Evolutionary conservation across 805 yeast genomes (phyloP).

Genomic region (Yarrowia bubula): DNA sequence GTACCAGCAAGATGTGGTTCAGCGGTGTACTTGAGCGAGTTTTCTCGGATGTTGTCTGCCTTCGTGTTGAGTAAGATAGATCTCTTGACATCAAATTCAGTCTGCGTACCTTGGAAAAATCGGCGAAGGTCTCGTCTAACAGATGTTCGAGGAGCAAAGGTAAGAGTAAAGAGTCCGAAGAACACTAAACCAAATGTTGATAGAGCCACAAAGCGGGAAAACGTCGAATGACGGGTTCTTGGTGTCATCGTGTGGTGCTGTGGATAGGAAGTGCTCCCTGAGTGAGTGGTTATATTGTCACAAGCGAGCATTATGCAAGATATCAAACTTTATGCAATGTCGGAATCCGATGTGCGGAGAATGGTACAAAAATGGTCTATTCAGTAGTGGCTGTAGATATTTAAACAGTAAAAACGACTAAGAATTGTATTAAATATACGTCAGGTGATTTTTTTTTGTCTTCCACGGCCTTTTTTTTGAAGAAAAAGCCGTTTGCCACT

Average conservation of each 20-base stretch:
- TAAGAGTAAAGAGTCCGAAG: constrained; percentile 56
- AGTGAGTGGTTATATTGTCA: not conserved
- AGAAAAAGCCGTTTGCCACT: not conserved
- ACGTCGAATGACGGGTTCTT: constrained; percentile 12
- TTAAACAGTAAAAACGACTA: too few species aligned
- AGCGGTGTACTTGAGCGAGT: constrained; percentile 53
- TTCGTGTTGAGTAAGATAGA: constrained; percentile 48
- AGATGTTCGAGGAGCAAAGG: constrained; percentile 82
- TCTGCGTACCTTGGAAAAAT: constrained; percentile 50
- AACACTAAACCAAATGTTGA: constrained; percentile 48
- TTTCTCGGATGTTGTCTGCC: constrained; percentile 44
- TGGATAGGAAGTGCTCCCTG: not conserved
- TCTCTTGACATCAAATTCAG: constrained; percentile 57
- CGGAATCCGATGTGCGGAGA: constrained; percentile 3
- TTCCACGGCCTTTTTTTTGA: too few species aligned
- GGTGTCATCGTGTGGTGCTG: not conserved
- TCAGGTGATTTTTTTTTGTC: not conserved
- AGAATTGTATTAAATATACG: too few species aligned
- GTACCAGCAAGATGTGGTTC: constrained; percentile 56
- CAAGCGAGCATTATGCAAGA: constrained; percentile 8
- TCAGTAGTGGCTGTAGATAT: too few species aligned
- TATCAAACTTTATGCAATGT: constrained; percentile 1
- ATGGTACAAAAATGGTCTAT: too few species aligned
- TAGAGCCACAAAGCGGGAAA: constrained; percentile 17
- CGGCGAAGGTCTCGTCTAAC: constrained; percentile 76